phyloP scores from a whole-genome alignment of 257 asterid genomes.

The Eustoma russellianum region DNA sequence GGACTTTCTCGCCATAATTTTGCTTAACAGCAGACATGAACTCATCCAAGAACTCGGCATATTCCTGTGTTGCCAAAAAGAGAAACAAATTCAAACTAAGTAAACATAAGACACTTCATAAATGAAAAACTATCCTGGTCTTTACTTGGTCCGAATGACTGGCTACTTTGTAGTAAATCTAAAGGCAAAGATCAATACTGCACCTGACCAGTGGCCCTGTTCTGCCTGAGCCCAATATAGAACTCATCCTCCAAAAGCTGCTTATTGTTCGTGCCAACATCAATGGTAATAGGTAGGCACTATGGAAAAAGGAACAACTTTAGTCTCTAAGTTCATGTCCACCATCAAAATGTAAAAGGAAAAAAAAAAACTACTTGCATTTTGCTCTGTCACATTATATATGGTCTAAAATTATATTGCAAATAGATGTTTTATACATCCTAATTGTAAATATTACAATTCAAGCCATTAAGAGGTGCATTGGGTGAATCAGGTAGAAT shows the following conservation, averaged over 20 bases:
- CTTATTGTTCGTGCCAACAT: constrained; percentile 86
- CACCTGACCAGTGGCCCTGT: constrained; percentile 80
- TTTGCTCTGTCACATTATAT: too few relatives aligned
- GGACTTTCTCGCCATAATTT: constrained; percentile 80
- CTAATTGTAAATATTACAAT: too few relatives aligned
- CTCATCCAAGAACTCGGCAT: constrained; percentile 75
- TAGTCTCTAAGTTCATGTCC: too few relatives aligned
- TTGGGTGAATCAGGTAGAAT: too few relatives aligned
- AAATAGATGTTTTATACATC: too few relatives aligned
- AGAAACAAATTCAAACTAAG: constrained; percentile 11
- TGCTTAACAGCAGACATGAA: constrained; percentile 84
- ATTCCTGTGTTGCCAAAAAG: constrained; percentile 41
- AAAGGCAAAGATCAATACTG: constrained; percentile 7
- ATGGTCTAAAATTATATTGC: too few relatives aligned
- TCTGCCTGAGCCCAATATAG: constrained; percentile 79
- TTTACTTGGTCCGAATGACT: too few relatives aligned
- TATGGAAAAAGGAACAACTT: constrained; percentile 10
- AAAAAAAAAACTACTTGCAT: too few relatives aligned
- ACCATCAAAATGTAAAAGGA: too few relatives aligned
- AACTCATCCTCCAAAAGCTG: constrained; percentile 70
- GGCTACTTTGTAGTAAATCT: neutral
- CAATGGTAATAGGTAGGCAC: constrained; percentile 88
- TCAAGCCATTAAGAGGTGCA: too few relatives aligned
- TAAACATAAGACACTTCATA: neutral
- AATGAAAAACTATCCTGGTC: neutral